phyloP scores from a whole-genome alignment of 768 basidiomycete genomes.

The Omphalotus guepiniiformis region DNA sequence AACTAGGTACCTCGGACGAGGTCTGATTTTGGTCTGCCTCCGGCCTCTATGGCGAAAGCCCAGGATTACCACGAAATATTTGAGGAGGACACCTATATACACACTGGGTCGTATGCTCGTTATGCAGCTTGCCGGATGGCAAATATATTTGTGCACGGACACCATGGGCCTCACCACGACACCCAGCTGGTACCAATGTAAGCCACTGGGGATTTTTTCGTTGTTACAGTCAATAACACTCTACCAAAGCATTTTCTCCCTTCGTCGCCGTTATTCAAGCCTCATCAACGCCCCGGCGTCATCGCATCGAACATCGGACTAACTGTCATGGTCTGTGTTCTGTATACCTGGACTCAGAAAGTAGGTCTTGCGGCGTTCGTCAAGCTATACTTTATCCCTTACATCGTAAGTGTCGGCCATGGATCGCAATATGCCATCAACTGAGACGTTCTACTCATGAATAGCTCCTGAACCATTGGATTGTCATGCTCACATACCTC shows the following conservation, averaged over 20 bases:
- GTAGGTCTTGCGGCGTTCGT: conserved; percentile 37
- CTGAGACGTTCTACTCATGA: neutral
- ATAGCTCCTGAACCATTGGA: conserved; percentile 42
- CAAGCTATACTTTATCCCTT: conserved; percentile 49
- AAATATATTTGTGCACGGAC: conserved; percentile 46
- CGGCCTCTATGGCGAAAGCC: conserved; percentile 30
- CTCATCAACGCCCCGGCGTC: conserved; percentile 40
- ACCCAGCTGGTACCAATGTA: conserved; percentile 44
- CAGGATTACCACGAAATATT: conserved; percentile 49
- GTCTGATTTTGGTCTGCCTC: conserved; percentile 40
- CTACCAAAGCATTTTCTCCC: conserved; percentile 44
- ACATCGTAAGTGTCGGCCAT: conserved; percentile 33
- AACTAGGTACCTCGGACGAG: conserved; percentile 64
- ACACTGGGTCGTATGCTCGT: conserved; percentile 45
- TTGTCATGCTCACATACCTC: conserved; percentile 61
- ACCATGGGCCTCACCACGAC: conserved; percentile 44
- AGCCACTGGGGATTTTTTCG: neutral
- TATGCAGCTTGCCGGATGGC: conserved; percentile 52
- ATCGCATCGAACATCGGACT: conserved; percentile 49
- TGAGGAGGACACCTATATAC: conserved; percentile 51
- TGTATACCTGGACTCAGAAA: conserved; percentile 33
- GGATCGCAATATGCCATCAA: neutral
- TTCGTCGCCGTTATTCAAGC: conserved; percentile 47
- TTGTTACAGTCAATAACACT: neutral
- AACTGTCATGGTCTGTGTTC: conserved; percentile 33